phyloP scores from a whole-genome alignment of 257 asterid genomes.

The Nicotiana sylvestris region DNA sequence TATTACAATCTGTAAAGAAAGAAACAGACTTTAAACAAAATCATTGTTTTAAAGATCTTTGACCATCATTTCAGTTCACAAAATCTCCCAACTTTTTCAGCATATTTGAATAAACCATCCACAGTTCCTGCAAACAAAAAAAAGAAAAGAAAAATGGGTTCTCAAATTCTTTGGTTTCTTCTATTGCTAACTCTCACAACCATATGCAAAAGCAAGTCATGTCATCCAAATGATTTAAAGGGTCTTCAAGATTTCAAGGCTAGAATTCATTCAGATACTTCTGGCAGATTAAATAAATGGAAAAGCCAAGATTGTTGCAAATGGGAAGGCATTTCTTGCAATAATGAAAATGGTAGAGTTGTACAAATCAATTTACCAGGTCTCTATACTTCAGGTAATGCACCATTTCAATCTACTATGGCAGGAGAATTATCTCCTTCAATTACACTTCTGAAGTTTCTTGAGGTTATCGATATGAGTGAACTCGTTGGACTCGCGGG shows the following conservation, averaged over 20 bases:
- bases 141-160: slow-evolving; percentile 29
- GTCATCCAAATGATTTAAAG: slow-evolving; percentile 53
- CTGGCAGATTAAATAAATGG: slow-evolving; percentile 45
- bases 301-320: slow-evolving; percentile 41
- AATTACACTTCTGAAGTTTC: slow-evolving; percentile 35
- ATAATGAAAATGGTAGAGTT: slow-evolving; percentile 43
- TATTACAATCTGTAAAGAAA: slow-evolving; percentile 35
- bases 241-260: slow-evolving; percentile 44
- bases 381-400: slow-evolving; percentile 24
- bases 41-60: slow-evolving; percentile 4
- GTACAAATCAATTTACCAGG: slow-evolving; percentile 53
- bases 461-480: slow-evolving; percentile 46
- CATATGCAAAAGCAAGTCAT: slow-evolving; percentile 8
- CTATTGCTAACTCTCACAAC: slow-evolving; percentile 26
- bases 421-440: slow-evolving; percentile 41
- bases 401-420: slow-evolving; percentile 43
- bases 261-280: slow-evolving; percentile 34
- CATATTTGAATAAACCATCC: neutral
- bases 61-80: slow-evolving; percentile 4
- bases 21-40: slow-evolving; percentile 9
- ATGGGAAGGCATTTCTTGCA: slow-evolving; percentile 55
- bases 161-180: slow-evolving; percentile 23
- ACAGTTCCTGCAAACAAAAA: neutral
- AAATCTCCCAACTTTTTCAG: neutral
- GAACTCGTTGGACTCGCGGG: slow-evolving; percentile 38